Percentiles rank a stretch among this genome's conserved stretches.
Conservation (phyloP, 139 green algal species). For the Haematococcus sp. region DNA sequence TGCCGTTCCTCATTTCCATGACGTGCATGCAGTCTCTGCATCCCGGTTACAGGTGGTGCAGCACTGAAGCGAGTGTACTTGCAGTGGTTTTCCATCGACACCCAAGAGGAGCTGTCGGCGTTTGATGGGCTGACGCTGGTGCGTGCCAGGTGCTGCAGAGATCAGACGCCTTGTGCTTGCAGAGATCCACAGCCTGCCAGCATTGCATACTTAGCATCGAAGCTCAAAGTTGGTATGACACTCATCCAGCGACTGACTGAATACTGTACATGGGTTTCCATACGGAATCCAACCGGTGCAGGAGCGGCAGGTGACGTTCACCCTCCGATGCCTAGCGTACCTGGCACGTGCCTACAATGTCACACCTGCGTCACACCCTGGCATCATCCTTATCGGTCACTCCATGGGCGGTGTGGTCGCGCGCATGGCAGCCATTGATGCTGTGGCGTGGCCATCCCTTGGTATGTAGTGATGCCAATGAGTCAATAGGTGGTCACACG, state of each 20-base stretch:
- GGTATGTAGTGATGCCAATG: slow-evolving; percentile 22
- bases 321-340: slow-evolving; percentile 30
- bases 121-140: slow-evolving; percentile 56
- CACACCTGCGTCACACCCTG: slow-evolving; percentile 2
- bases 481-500: neutral
- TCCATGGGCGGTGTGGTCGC: slow-evolving; percentile 77
- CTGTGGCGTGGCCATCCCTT: slow-evolving; percentile 22
- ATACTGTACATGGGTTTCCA: no score
- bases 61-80: slow-evolving; percentile 13
- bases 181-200: no score
- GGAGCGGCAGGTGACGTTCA: slow-evolving; percentile 48
- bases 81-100: slow-evolving; percentile 60
- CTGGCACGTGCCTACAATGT: slow-evolving; percentile 28
- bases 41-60: neutral
- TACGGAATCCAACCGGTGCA: no score
- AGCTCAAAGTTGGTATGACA: no score
- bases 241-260: no score
- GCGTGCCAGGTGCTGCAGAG: neutral
- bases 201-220: neutral
- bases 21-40: no score
- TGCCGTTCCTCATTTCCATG: no score
- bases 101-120: slow-evolving; percentile 57
- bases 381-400: slow-evolving; percentile 63
- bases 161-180: neutral
- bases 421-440: slow-evolving; percentile 24